Conservation (phyloP, 164 flowering plant species). For the Amborella trichopoda region DNA sequence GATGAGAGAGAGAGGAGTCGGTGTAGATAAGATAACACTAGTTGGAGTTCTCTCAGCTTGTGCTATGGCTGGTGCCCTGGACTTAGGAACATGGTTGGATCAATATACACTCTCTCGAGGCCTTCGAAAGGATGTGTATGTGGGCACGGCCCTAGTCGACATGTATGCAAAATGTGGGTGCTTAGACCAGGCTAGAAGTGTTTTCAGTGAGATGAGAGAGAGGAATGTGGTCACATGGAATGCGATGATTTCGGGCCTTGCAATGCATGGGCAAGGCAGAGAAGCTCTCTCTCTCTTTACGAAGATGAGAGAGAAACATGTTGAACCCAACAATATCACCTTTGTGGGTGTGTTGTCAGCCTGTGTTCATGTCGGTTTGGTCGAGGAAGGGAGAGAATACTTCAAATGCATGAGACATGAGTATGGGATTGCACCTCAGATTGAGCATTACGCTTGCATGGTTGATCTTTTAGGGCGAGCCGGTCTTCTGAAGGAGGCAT, state of each 20-base stretch:
- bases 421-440: constrained; percentile 19
- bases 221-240: constrained; percentile 39
- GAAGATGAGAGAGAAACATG: constrained; percentile 18
- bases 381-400: constrained; percentile 23
- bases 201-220: constrained; percentile 21
- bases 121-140: constrained; percentile 21
- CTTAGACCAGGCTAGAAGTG: constrained; percentile 22
- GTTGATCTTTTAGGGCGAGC: constrained; percentile 36
- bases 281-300: constrained; percentile 22
- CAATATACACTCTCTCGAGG: constrained; percentile 21
- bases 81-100: constrained; percentile 26
- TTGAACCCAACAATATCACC: constrained; percentile 31
- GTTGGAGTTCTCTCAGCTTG: constrained; percentile 37
- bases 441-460: constrained; percentile 37
- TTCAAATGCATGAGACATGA: constrained; percentile 25
- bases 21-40: constrained; percentile 33
- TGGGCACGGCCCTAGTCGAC: constrained; percentile 28
- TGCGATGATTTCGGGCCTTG: constrained; percentile 36
- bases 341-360: constrained; percentile 37
- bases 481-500: constrained; percentile 28
- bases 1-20: constrained; percentile 21
- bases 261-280: constrained; percentile 24
- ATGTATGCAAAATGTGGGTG: constrained; percentile 38
- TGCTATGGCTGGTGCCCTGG: constrained; percentile 31
- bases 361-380: constrained; percentile 37